These are phyloP conservation scores for Cladosporium sp. DNA, from an alignment of 2,329 filamentous ascomycete species.

Conservation along the genomic window DNA sequence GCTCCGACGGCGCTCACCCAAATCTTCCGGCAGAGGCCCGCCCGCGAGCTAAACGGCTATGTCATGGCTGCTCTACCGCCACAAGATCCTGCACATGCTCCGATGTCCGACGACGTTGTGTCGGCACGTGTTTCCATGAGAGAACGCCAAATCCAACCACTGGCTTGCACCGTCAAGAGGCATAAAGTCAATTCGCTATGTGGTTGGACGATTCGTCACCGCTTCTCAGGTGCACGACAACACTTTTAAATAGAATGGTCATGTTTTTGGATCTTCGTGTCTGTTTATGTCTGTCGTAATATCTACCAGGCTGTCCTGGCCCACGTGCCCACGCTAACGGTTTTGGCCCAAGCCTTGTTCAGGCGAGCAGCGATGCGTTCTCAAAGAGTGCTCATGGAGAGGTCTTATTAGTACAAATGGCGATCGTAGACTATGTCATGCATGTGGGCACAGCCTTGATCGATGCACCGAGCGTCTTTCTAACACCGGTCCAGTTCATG, in stretches of 20 bases:
- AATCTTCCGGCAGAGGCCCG: neutral
- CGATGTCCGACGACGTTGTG: neutral
- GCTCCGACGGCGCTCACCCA: neutral
- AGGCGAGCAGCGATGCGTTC: neutral
- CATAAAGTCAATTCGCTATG: too few relatives aligned
- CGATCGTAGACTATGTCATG: neutral
- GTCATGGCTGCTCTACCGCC: neutral
- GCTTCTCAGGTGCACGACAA: too few relatives aligned
- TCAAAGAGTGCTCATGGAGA: neutral
- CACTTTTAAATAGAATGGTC: neutral
- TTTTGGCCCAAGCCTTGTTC: neutral
- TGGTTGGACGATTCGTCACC: too few relatives aligned
- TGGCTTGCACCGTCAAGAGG: too few relatives aligned
- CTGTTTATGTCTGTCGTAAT: conserved; percentile 7
- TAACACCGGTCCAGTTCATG: conserved; percentile 15
- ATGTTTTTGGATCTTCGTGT: neutral
- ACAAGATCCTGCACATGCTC: neutral
- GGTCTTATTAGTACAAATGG: conserved; percentile 7
- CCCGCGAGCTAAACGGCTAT: conserved; percentile 2
- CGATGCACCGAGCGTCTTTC: neutral
- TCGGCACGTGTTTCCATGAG: neutral
- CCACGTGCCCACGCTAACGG: conserved; percentile 3
- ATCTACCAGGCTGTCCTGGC: neutral
- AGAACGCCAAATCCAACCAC: too few relatives aligned
- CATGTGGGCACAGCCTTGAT: neutral